Percentiles rank a stretch among this genome's conserved stretches.
These are phyloP conservation scores for Cynanchum wilfordii DNA, from an alignment of 257 asterid genomes.

Conservation along the genomic window DNA sequence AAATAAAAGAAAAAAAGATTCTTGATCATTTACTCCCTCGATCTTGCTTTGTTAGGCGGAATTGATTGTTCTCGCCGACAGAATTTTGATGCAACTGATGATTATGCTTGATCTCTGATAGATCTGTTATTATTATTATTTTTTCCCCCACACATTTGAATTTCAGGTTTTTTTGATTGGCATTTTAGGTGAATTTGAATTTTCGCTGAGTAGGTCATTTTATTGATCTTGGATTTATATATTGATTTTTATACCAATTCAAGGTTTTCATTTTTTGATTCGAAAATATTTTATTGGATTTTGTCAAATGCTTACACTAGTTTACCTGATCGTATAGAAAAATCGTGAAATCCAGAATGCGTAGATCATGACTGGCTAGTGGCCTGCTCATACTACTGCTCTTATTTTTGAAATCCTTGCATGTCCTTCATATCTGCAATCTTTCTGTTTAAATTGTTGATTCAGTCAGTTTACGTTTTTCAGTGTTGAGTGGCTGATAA, in stretches of 20 bases:
- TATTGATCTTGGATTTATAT: neutral
- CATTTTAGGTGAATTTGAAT: neutral
- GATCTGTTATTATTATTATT: neutral
- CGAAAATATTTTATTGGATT: neutral
- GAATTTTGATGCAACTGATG: neutral
- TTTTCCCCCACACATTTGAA: neutral
- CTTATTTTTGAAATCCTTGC: neutral
- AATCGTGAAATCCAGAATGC: neutral
- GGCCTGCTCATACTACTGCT: too few species aligned
- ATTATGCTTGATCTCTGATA: conserved; percentile 2
- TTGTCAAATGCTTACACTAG: neutral
- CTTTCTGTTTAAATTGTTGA: neutral
- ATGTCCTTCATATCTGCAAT: neutral
- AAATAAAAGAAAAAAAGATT: neutral
- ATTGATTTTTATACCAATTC: neutral
- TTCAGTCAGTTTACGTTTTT: neutral
- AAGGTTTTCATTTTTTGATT: conserved; percentile 3
- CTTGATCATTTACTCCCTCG: conserved; percentile 2
- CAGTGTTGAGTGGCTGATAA: conserved; percentile 18
- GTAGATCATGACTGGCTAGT: neutral
- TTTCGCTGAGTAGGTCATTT: neutral
- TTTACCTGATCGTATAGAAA: neutral
- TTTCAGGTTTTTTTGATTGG: neutral
- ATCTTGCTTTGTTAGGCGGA: neutral
- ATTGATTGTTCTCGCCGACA: neutral